Evolutionary conservation across 768 basidiomycete species (phyloP).

Genomic region (Flagelloscypha sp.): DNA sequence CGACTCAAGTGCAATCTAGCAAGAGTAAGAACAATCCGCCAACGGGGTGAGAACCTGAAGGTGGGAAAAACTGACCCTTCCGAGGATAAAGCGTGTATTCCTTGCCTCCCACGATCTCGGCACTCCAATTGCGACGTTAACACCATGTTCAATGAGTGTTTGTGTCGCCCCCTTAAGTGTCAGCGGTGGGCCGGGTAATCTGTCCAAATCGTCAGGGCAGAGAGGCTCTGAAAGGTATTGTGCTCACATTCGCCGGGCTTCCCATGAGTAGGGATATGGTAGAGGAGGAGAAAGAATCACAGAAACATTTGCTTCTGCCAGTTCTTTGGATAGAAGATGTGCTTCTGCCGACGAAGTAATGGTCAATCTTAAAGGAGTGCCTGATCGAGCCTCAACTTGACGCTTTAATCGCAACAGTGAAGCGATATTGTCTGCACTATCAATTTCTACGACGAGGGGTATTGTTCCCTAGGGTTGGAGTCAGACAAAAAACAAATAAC

Average conservation of each 20-base stretch:
- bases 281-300: conserved; percentile 9
- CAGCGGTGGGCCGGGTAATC: conserved; percentile 36
- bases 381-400: conserved; percentile 52
- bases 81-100: too few species aligned
- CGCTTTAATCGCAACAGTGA: conserved; percentile 58
- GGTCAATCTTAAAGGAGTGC: conserved; percentile 52
- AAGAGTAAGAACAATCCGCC: too few species aligned
- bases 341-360: conserved; percentile 57
- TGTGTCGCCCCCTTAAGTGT: conserved; percentile 45
- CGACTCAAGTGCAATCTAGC: too few species aligned
- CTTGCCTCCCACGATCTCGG: too few species aligned
- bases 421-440: conserved; percentile 69
- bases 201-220: conserved; percentile 12
- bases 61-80: too few species aligned
- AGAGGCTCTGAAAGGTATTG: background rate
- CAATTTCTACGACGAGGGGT: conserved; percentile 59
- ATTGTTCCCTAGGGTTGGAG: conserved; percentile 45
- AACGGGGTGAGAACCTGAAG: too few species aligned
- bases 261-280: too few species aligned
- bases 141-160: conserved; percentile 50
- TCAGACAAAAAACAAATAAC: too few species aligned
- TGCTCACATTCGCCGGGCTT: conserved; percentile 47
- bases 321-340: conserved; percentile 60
- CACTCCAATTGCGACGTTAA: conserved; percentile 61
- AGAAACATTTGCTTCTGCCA: too few species aligned